phyloP scores from a whole-genome alignment of 495 filamentous ascomycete species.

The Aspergillus avenaceus region DNA sequence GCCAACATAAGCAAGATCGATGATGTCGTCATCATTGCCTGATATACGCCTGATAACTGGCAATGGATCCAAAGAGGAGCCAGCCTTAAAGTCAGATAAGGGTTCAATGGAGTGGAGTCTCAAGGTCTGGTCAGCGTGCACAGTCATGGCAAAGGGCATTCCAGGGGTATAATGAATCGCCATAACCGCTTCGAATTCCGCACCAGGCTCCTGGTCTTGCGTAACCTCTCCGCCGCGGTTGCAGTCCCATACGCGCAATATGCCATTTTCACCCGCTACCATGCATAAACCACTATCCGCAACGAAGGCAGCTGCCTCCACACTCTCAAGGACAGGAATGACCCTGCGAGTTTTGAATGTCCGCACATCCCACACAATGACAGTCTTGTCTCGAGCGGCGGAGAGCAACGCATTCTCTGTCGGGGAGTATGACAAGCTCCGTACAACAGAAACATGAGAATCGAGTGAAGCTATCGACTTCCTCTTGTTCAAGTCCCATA shows the following conservation, averaged over 20 bases:
- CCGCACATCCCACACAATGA: constrained; percentile 81
- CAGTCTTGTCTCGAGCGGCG: constrained; percentile 91
- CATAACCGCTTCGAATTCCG: constrained; percentile 74
- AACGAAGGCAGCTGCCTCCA: constrained; percentile 82
- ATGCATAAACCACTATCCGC: constrained; percentile 64
- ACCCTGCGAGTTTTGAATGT: constrained; percentile 82
- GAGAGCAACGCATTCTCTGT: constrained; percentile 72
- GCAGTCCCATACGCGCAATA: constrained; percentile 76
- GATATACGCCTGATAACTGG: constrained; percentile 70
- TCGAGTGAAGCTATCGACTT: constrained; percentile 74
- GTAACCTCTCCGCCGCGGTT: constrained; percentile 75
- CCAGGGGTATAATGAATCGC: constrained; percentile 60
- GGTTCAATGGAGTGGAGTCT: constrained; percentile 61
- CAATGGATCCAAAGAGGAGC: constrained; percentile 41
- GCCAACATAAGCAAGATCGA: constrained; percentile 83
- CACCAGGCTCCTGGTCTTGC: constrained; percentile 55
- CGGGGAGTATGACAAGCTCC: constrained; percentile 73
- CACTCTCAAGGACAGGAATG: constrained; percentile 76
- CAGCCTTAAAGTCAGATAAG: constrained; percentile 32
- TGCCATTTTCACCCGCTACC: constrained; percentile 82
- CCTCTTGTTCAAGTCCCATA: constrained; percentile 88
- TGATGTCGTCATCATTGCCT: constrained; percentile 95
- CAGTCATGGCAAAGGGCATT: constrained; percentile 66
- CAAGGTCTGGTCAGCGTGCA: constrained; percentile 87
- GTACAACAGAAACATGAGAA: constrained; percentile 89